These are phyloP conservation scores for Moricandia arvensis DNA, from an alignment of 345 rosid species.

Conservation along the genomic window DNA sequence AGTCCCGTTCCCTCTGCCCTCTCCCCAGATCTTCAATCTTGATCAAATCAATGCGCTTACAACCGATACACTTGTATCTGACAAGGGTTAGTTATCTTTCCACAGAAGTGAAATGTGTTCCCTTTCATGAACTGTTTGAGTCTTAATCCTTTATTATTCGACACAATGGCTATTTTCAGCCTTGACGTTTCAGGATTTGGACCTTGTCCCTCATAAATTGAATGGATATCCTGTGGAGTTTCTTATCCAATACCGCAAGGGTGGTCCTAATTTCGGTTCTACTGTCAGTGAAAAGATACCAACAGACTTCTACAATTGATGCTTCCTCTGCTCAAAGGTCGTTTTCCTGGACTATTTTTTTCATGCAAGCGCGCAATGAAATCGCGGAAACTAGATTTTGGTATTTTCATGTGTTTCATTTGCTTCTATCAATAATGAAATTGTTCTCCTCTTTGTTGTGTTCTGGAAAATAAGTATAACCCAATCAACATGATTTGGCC, in stretches of 20 bases:
- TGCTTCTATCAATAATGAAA: conserved; percentile 37
- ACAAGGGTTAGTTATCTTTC: conserved; percentile 60
- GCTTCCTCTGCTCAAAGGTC: conserved; percentile 31
- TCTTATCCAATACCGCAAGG: conserved; percentile 85
- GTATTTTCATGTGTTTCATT: conserved; percentile 39
- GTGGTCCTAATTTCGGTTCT: conserved; percentile 97
- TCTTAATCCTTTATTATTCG: conserved; percentile 26
- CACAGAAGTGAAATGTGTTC: neutral
- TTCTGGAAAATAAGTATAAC: neutral
- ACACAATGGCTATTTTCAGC: conserved; percentile 58
- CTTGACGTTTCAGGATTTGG: conserved; percentile 77
- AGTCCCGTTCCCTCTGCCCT: conserved; percentile 87
- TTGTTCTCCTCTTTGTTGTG: conserved; percentile 30
- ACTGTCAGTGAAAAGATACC: conserved; percentile 84
- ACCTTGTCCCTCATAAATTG: conserved; percentile 78
- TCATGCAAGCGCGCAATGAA: conserved; percentile 27
- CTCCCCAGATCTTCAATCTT: conserved; percentile 84
- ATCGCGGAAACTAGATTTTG: conserved; percentile 30
- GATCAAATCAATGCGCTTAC: conserved; percentile 78
- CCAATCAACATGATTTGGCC: conserved; percentile 26
- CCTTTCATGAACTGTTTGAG: conserved; percentile 13
- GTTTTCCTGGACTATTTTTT: conserved; percentile 30
- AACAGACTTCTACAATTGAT: conserved; percentile 67
- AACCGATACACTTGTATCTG: conserved; percentile 71
- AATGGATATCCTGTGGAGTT: conserved; percentile 90